phyloP scores from a whole-genome alignment of 768 basidiomycete genomes.

The Tricholoma terreum region DNA sequence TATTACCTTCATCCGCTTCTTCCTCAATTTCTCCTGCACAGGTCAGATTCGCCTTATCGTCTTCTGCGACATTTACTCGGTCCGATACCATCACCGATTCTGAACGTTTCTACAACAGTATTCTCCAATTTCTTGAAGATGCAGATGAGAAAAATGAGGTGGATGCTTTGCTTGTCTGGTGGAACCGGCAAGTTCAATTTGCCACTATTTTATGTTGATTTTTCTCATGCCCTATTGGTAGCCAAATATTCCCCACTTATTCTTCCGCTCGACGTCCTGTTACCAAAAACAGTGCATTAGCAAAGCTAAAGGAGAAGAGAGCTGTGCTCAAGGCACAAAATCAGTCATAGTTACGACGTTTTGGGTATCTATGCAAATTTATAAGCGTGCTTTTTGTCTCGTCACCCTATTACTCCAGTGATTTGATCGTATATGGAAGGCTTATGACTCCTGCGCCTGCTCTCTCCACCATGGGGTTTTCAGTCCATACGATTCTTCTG shows the following conservation, averaged over 20 bases:
- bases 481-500: too few species aligned
- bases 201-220: not conserved
- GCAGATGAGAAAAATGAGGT: not conserved
- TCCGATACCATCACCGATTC: conserved; percentile 1
- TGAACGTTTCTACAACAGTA: not conserved
- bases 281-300: conserved; percentile 6
- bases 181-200: not conserved
- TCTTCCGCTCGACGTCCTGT: not conserved
- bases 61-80: not conserved
- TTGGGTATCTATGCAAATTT: not conserved
- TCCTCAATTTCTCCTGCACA: not conserved
- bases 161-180: conserved; percentile 2
- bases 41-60: conserved; percentile 1
- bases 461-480: too few species aligned
- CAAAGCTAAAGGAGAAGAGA: conserved; percentile 9
- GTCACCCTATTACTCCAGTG: too few species aligned
- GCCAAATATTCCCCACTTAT: conserved; percentile 3
- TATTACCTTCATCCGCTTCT: not conserved
- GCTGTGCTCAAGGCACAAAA: not conserved
- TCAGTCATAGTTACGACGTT: not conserved
- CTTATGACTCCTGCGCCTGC: too few species aligned
- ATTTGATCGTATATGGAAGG: too few species aligned
- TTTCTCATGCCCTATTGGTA: not conserved
- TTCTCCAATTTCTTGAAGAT: not conserved
- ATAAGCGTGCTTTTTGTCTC: too few species aligned